Evolutionary conservation across 2,329 filamentous ascomycete genomes (phyloP).

Genomic region (Pyricularia grisea): DNA sequence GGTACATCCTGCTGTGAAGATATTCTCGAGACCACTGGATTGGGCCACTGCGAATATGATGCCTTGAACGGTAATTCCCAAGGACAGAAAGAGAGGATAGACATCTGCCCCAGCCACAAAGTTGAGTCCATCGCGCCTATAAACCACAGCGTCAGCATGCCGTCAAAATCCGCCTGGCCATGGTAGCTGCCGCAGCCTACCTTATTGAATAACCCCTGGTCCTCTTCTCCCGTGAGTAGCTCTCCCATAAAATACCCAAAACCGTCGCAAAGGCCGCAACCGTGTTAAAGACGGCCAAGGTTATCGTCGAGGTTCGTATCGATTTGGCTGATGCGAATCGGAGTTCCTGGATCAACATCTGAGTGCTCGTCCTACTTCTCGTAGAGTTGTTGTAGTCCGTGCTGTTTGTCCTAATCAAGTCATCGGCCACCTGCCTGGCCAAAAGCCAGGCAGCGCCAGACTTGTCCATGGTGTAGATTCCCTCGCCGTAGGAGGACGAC

Average conservation of each 20-base stretch:
- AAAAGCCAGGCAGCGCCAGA: constrained; percentile 17
- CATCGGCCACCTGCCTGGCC: constrained; percentile 16
- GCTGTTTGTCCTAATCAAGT: constrained; percentile 8
- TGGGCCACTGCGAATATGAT: constrained; percentile 48
- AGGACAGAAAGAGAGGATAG: constrained; percentile 46
- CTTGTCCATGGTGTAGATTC: constrained; percentile 13
- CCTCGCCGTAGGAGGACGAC: constrained; percentile 6
- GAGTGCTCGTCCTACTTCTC: constrained; percentile 31
- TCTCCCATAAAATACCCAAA: constrained; percentile 46
- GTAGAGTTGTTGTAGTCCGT: constrained; percentile 8
- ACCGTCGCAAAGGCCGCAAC: constrained; percentile 47
- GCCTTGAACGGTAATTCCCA: constrained; percentile 49
- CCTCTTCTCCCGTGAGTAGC: constrained; percentile 35
- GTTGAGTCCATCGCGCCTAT: constrained; percentile 5
- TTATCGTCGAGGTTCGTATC: constrained; percentile 50
- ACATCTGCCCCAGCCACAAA: constrained; percentile 38
- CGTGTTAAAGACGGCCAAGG: constrained; percentile 52
- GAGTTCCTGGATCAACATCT: constrained; percentile 37
- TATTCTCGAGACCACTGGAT: constrained; percentile 39
- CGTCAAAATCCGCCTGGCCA: not conserved
- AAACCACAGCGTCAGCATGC: not conserved
- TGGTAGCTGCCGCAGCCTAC: constrained; percentile 16
- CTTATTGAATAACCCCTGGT: constrained; percentile 30
- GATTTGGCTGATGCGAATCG: constrained; percentile 45
- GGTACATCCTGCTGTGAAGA: constrained; percentile 43